A percentile compares a stretch with the other conserved stretches of the same genome.
Conservation (phyloP, 225 moss, liverwort and hornwort genomes). For the Asterella californica region DNA sequence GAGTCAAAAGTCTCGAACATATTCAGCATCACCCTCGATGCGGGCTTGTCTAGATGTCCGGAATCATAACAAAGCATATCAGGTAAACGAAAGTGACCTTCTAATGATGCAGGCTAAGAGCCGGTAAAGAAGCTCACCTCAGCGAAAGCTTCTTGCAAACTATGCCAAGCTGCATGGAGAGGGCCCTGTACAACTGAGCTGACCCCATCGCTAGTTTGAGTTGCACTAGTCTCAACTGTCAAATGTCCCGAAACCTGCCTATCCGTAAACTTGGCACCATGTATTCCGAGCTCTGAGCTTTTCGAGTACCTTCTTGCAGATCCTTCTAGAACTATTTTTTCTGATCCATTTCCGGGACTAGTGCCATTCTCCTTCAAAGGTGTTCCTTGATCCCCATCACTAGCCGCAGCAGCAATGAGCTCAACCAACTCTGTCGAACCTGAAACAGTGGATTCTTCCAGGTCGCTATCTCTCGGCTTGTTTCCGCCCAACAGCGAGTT, state of each 20-base stretch:
- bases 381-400: slow-evolving; percentile 21
- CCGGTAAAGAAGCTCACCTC: slow-evolving; percentile 51
- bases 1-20: not conserved
- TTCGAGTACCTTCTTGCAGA: slow-evolving; percentile 14
- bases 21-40: not conserved
- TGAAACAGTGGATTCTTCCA: slow-evolving; percentile 25
- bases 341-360: slow-evolving; percentile 9
- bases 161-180: slow-evolving; percentile 94
- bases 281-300: slow-evolving; percentile 12
- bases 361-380: slow-evolving; percentile 7
- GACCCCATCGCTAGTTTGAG: slow-evolving; percentile 29
- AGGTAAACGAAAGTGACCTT: not conserved
- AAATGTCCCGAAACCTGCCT: slow-evolving; percentile 17
- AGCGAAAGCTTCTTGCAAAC: slow-evolving; percentile 78
- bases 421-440: slow-evolving; percentile 23
- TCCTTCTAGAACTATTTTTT: slow-evolving; percentile 1
- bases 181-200: slow-evolving; percentile 67
- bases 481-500: slow-evolving; percentile 39
- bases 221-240: not conserved
- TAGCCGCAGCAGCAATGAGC: slow-evolving; percentile 13
- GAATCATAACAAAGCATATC: not conserved
- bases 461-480: slow-evolving; percentile 30
- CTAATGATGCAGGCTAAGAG: not conserved
- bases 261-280: slow-evolving; percentile 15
- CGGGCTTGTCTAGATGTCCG: not conserved